Evolutionary conservation across 2,329 filamentous ascomycete genomes (phyloP).

Genomic region (Calonectria pseudoreteaudii): DNA sequence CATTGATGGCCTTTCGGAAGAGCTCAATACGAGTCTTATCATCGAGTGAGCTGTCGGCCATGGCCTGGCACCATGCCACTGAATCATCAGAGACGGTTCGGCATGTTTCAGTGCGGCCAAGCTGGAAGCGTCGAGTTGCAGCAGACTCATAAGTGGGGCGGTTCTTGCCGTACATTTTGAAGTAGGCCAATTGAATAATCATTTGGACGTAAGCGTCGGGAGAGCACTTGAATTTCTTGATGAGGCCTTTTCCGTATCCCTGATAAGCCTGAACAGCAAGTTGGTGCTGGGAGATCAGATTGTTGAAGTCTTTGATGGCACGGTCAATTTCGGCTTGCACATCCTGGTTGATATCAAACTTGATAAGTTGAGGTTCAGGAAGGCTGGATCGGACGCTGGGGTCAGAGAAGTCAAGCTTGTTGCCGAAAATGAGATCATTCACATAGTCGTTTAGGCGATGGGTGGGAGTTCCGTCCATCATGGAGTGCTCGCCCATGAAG

Average conservation of each 20-base stretch:
- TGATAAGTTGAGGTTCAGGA: conserved; percentile 81
- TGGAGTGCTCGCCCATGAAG: conserved; percentile 98
- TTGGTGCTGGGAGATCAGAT: conserved; percentile 88
- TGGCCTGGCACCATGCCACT: conserved; percentile 89
- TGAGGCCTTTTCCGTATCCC: conserved; percentile 96
- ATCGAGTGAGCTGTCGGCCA: conserved; percentile 75
- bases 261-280: conserved; percentile 95
- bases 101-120: conserved; percentile 96
- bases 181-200: conserved; percentile 97
- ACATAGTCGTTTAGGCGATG: conserved; percentile 97
- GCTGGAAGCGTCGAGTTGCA: conserved; percentile 93
- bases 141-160: conserved; percentile 98
- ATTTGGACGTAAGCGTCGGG: conserved; percentile 98
- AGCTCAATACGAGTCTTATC: conserved; percentile 76
- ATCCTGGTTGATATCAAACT: conserved; percentile 81
- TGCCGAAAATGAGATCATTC: conserved; percentile 91
- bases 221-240: conserved; percentile 99
- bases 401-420: conserved; percentile 91
- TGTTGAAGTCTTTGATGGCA: conserved; percentile 82
- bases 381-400: conserved; percentile 83
- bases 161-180: conserved; percentile 99
- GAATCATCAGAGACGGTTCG: conserved; percentile 91
- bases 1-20: conserved; percentile 84
- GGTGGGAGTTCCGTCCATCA: conserved; percentile 99
- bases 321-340: conserved; percentile 82